Evolutionary conservation across 2,329 filamentous ascomycete genomes (phyloP).

Genomic region (Talaromyces sp.): DNA sequence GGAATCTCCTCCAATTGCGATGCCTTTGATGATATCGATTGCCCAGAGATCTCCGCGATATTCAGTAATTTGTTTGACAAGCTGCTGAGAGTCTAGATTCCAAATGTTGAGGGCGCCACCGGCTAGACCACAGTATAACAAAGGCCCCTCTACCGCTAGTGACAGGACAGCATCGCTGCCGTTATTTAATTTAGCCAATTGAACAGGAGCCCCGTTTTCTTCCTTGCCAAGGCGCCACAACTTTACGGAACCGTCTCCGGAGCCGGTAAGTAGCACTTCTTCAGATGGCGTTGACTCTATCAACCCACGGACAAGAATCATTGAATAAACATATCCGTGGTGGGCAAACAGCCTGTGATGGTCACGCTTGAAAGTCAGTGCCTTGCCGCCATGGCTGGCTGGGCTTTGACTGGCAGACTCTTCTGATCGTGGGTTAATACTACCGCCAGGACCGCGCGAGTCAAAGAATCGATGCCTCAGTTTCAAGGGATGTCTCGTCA

Average conservation of each 20-base stretch:
- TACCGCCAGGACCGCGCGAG: constrained; percentile 76
- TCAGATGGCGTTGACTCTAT: constrained; percentile 59
- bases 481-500: constrained; percentile 66
- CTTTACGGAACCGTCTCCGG: constrained; percentile 90
- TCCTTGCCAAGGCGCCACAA: constrained; percentile 73
- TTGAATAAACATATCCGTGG: constrained; percentile 93
- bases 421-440: constrained; percentile 67
- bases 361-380: constrained; percentile 74
- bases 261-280: constrained; percentile 83
- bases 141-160: constrained; percentile 79
- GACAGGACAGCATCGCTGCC: constrained; percentile 65
- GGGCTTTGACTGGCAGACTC: constrained; percentile 44
- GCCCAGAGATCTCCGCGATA: constrained; percentile 80
- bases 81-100: constrained; percentile 92
- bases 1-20: constrained; percentile 83
- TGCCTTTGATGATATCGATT: constrained; percentile 76
- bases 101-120: constrained; percentile 89
- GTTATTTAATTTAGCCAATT: constrained; percentile 63
- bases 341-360: constrained; percentile 87
- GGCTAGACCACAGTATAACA: constrained; percentile 85
- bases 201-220: constrained; percentile 57
- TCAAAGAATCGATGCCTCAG: constrained; percentile 90
- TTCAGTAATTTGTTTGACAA: constrained; percentile 77
- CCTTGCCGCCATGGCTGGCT: constrained; percentile 54
- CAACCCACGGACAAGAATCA: constrained; percentile 75